These are phyloP conservation scores for Rhamnella rubrinervis DNA, from an alignment of 331 rosid genomes.

Conservation along the genomic window DNA sequence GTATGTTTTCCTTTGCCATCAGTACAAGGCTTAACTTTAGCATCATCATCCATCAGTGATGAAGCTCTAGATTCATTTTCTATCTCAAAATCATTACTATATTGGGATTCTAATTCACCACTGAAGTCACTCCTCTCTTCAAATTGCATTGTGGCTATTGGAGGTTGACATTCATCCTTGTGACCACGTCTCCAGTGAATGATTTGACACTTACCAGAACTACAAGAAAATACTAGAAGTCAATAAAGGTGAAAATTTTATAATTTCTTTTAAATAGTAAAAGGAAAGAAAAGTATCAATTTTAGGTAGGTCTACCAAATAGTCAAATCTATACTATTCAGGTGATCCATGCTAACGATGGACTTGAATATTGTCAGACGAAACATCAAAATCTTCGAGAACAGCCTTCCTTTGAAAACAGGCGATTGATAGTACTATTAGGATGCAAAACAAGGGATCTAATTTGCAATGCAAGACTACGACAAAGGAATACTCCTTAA, in stretches of 20 bases:
- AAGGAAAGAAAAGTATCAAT: neutral
- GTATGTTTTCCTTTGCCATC: slow-evolving; percentile 33
- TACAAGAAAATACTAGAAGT: slow-evolving; percentile 43
- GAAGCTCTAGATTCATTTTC: slow-evolving; percentile 19
- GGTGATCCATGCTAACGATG: too few species aligned
- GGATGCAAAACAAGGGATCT: neutral
- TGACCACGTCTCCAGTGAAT: slow-evolving; percentile 90
- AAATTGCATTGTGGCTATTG: slow-evolving; percentile 20
- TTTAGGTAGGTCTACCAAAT: neutral
- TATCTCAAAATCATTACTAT: slow-evolving; percentile 39
- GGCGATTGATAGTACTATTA: neutral
- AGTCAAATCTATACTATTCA: too few species aligned
- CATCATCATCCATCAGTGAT: slow-evolving; percentile 21
- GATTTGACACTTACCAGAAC: slow-evolving; percentile 93
- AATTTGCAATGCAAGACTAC: neutral
- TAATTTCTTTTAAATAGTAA: neutral
- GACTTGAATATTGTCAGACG: neutral
- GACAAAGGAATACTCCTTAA: neutral
- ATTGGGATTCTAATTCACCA: slow-evolving; percentile 18
- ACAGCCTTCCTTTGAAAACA: neutral
- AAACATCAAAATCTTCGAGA: neutral
- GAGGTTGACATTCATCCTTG: slow-evolving; percentile 70
- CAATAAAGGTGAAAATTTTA: slow-evolving; percentile 15
- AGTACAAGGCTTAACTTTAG: slow-evolving; percentile 36
- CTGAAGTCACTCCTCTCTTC: slow-evolving; percentile 26